phyloP scores from a whole-genome alignment of 2,329 filamentous ascomycete genomes.

The Rutstroemia sp. region DNA sequence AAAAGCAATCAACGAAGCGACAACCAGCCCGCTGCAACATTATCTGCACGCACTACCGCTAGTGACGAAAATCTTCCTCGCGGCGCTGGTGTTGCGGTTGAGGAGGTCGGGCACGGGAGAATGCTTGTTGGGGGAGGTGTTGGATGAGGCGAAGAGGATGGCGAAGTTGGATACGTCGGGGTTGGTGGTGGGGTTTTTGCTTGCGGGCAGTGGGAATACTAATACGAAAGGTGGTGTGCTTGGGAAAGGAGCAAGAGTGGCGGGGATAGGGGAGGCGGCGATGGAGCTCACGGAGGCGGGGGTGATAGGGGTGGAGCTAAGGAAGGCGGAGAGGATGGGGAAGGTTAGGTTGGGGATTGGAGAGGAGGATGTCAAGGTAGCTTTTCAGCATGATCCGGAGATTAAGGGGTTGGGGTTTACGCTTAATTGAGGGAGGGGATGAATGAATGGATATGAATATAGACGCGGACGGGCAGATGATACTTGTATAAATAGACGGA shows the following conservation, averaged over 20 bases:
- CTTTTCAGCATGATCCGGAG: conserved; percentile 80
- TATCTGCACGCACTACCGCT: conserved; percentile 78
- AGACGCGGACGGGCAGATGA: neutral
- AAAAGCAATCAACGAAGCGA: conserved; percentile 90
- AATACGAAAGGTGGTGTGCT: neutral
- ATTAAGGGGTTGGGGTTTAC: conserved; percentile 49
- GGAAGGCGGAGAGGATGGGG: conserved; percentile 75
- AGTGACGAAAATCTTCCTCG: conserved; percentile 75
- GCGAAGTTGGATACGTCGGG: conserved; percentile 51
- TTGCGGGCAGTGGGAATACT: conserved; percentile 5
- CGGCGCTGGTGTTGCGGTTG: conserved; percentile 70
- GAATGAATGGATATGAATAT: neutral
- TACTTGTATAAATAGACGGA: neutral
- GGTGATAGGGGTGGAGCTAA: conserved; percentile 74
- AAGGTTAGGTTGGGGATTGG: conserved; percentile 80
- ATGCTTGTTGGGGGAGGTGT: conserved; percentile 79
- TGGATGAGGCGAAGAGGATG: conserved; percentile 75
- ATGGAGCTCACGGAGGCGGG: conserved; percentile 82
- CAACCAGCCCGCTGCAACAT: conserved; percentile 84
- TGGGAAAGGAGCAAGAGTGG: conserved; percentile 35
- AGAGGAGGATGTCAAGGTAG: conserved; percentile 82
- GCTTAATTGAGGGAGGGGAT: neutral
- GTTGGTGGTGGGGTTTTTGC: conserved; percentile 53
- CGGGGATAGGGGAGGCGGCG: conserved; percentile 63
- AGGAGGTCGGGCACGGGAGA: conserved; percentile 80